These are phyloP conservation scores for Peronospora destructor DNA, from an alignment of 352 stramenopile genomes.

Conservation along the genomic window DNA sequence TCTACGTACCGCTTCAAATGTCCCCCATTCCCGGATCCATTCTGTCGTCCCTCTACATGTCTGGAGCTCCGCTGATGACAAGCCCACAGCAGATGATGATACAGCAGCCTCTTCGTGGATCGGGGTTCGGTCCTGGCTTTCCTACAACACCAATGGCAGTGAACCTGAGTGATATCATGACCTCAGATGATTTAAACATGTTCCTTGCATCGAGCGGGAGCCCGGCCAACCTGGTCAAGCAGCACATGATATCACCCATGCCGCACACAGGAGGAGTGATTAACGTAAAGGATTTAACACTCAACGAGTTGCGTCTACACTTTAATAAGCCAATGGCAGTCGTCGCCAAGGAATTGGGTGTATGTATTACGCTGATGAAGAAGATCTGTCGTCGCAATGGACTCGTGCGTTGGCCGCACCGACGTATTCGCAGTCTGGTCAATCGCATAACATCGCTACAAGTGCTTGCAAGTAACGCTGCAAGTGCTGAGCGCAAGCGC, in stretches of 20 bases:
- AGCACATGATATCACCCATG: constrained; percentile 41
- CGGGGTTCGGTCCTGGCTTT: constrained; percentile 19
- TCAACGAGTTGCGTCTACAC: constrained; percentile 74
- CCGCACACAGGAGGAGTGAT: constrained; percentile 29
- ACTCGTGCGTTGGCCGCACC: constrained; percentile 74
- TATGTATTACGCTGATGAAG: constrained; percentile 85
- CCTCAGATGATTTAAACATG: constrained; percentile 33
- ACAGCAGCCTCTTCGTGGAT: constrained; percentile 18
- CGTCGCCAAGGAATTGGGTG: constrained; percentile 73
- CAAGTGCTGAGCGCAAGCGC: constrained; percentile 45
- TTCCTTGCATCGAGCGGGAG: constrained; percentile 35
- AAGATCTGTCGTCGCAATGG: constrained; percentile 83
- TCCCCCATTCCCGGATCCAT: constrained; percentile 24
- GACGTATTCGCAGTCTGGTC: constrained; percentile 71
- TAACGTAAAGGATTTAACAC: constrained; percentile 70
- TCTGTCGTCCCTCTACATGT: constrained; percentile 31
- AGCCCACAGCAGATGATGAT: constrained; percentile 36
- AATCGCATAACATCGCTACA: constrained; percentile 78
- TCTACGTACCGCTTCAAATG: constrained; percentile 11
- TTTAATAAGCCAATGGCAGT: constrained; percentile 84
- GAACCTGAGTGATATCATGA: constrained; percentile 43
- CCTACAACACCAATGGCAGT: constrained; percentile 22
- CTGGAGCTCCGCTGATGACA: constrained; percentile 20
- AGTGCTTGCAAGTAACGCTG: constrained; percentile 46
- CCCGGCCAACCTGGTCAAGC: constrained; percentile 35